Evolutionary conservation across 2,329 filamentous ascomycete species (phyloP), one percentile per base, ranked within the genome.

Genomic region (Colletotrichum limetticola): DNA sequence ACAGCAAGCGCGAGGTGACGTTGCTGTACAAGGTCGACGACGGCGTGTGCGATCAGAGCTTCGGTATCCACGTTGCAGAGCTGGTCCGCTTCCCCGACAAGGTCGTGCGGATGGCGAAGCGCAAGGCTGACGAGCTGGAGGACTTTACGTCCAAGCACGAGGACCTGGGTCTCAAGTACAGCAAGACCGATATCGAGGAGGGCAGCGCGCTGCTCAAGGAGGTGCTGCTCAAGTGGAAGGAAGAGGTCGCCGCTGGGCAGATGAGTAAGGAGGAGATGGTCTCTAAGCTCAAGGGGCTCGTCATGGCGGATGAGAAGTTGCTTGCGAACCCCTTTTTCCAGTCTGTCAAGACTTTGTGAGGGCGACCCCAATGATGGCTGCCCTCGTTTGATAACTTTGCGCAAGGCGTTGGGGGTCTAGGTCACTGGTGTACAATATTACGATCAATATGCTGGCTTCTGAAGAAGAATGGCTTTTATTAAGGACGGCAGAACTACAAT

Each of bases 61-160:
- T 99, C 82, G 97, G 97, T 78, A 99, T 99, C 78, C 97, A 99
- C 83, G 97, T 99, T 16, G 97, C 97, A 1, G 97, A 99, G 85
- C 89, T 99, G 6, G 97, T 99, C 24, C 91, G 95, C 57, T 99
- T 99, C 85, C 97, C 97, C 0, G 92, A 95, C 77, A 99, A 99
- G 85, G 97, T 99, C 19, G 94, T 99, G 74, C 95, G 95, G 75
- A 99, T 99, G 97, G 97, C 97, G n/a, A 97, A 97, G 85, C 91
- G 97, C 77, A 99, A 99, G 86, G 97, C 97, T 0, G 97, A 98
- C 82, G 97, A 99, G 86, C 88, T 99, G 46, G 97, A 99, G 82
- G 97, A 99, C 81, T 99, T 99, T 78, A 93, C 94, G 0, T 90
- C 90, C 63, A 95, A 95, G 84, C 91, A 94, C 77, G 92, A 94